A percentile compares a stretch with the other conserved stretches of the same genome.
These are phyloP conservation scores for Melastoma malabathricum DNA, from an alignment of 345 rosid genomes.

Conservation along the genomic window DNA sequence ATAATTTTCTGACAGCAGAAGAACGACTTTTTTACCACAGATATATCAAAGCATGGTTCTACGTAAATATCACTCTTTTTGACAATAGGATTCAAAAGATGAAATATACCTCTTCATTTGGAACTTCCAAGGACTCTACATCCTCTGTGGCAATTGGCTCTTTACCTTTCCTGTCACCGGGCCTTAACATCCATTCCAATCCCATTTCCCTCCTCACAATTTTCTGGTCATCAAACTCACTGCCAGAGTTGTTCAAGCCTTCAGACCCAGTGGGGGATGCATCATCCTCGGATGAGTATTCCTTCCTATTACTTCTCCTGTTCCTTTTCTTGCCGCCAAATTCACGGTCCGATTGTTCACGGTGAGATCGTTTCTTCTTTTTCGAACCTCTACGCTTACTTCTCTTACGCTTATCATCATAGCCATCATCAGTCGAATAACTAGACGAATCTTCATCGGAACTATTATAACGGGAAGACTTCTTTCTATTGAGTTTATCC, in stretches of 20 bases:
- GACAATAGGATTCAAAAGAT: too few species aligned
- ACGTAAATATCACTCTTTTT: too few species aligned
- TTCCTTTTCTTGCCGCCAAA: conserved; percentile 12
- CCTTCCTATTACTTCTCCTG: conserved; percentile 12
- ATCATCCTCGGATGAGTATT: conserved; percentile 12
- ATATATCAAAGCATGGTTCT: too few species aligned
- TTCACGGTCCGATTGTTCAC: conserved; percentile 8
- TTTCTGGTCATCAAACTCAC: conserved; percentile 25
- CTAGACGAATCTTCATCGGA: conserved; percentile 37
- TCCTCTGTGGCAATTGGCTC: conserved; percentile 19
- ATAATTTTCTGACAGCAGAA: neutral
- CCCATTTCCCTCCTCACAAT: conserved; percentile 60
- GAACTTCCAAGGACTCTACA: conserved; percentile 24
- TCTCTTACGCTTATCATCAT: conserved; percentile 8
- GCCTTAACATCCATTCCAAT: conserved; percentile 81
- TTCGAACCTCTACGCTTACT: conserved; percentile 13
- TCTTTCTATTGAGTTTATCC: conserved; percentile 25
- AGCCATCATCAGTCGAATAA: conserved; percentile 12
- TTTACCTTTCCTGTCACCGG: conserved; percentile 28
- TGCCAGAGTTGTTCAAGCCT: conserved; percentile 7
- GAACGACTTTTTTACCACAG: too few species aligned
- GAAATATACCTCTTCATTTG: conserved; percentile 47
- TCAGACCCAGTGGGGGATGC: conserved; percentile 16
- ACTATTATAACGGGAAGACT: conserved; percentile 11
- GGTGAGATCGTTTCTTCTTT: conserved; percentile 14